Evolutionary conservation across 805 yeast genomes (phyloP), one percentile per base, ranked within the genome.

Genomic region (Ogataea methylovora): DNA sequence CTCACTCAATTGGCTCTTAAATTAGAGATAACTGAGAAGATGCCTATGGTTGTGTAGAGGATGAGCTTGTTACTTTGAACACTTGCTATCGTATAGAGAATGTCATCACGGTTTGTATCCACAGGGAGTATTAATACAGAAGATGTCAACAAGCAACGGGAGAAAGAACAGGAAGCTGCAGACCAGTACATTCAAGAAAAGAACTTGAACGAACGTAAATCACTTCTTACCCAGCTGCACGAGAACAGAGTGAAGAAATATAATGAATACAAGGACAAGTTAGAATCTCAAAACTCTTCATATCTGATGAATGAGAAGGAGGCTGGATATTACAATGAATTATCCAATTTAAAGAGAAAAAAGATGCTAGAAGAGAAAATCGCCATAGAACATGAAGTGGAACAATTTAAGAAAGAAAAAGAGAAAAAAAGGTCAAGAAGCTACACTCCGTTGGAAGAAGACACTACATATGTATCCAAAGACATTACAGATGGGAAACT

Each of bases 231-330:
- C 8, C 43, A 39, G 28, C 23, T 39, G 18, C 21, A 36, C 4
- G 38, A 36, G 20, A 27, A 37, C 24, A 35, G 32, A 10, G 23
- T 21, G 12, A 26, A 30, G 18, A 26, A 24, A 22, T 30, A 36
- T 17, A 24, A 17, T 13, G 40, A 36, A 14, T 33, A 37, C 17
- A 30, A 31, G 22, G 16, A 32, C 7, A 30, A 33, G 28, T 24
- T 36, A 8, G 40, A 39, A 17, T 27, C 32, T 13, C 19, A 23
- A n/a, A 39, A 39, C 19, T 36, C 43, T 4, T 19, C 43, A 5
- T 32, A 39, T 28, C 23, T 25, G 20, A 25, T 39, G 24, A 38
- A 27, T 24, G 20, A 23, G 3, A 26, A 24, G 14, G 42, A 39
- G 16, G 36, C 27, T 1, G 24, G 13, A 12, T 39, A 35, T 24